Evolutionary conservation across 2,329 filamentous ascomycete genomes (phyloP), one percentile per base, ranked within the genome.

Genomic region (Penicillium digitatum): DNA sequence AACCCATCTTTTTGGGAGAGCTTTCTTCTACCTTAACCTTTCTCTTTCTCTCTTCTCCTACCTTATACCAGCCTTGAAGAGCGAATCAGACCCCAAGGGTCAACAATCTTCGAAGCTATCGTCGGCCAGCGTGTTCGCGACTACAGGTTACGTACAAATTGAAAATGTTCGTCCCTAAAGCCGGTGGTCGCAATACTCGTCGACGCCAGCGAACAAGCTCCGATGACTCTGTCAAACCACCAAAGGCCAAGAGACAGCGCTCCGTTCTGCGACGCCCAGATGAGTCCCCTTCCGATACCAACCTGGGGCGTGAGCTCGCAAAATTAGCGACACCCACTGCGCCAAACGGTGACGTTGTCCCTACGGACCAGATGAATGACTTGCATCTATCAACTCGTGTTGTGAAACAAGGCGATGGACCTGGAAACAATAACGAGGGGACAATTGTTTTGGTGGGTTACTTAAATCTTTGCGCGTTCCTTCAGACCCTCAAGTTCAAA

Each of bases 201-300:
- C 66, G 74, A 52, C 72, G 74, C 52, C 74, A 73, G 53, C 69
- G 74, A 59, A 72, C 72, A 48, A 70, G 70, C 59, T 75, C 74
- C 34, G 76, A 78, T 57, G 77, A 79, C 52, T 73, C 73, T 12
- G 66, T 74, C 35, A 75, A 76, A 39, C 71, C 72, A 47, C 77
- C 76, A 18, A 73, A 71, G 55, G 71, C 77, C 12, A 79, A 79
- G 65, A 72, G 76, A 60, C 75, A 78, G 59, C 71, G 76, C 56
- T 78, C 76, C n/a, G 68, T 66, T 34, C 60, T 78, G 37, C 71
- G 72, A 10, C 67, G 72, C 59, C 67, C 71, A 48, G 68, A 66
- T n/a, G 68, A 73, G 42, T 60, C 65, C 42, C 61, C 55, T 56
- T 55, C 67, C 42, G 53, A 61, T 35, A 55, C 43, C 31, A 57